phyloP scores from a whole-genome alignment of 352 stramenopile genomes.

The Pythium phragmiticola region DNA sequence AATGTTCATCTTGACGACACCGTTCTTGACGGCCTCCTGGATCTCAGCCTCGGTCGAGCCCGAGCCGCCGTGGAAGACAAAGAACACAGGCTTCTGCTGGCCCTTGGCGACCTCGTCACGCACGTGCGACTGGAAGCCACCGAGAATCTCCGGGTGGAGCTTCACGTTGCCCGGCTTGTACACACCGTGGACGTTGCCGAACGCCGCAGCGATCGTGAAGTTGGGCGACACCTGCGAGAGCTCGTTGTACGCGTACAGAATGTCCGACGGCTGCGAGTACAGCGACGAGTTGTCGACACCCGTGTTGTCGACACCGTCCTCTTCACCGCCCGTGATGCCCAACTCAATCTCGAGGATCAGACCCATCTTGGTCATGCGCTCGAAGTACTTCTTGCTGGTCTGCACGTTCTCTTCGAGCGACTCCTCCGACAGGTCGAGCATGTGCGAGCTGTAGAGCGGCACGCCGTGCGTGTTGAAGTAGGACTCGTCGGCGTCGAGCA shows the following conservation, averaged over 20 bases:
- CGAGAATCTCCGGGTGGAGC: slow-evolving; percentile 96
- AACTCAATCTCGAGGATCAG: slow-evolving; percentile 98
- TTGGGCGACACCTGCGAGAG: slow-evolving; percentile 89
- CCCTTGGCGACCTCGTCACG: slow-evolving; percentile 61
- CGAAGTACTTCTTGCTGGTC: slow-evolving; percentile 97
- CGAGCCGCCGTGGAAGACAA: slow-evolving; percentile 99
- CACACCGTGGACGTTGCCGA: slow-evolving; percentile 98
- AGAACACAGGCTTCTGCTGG: slow-evolving; percentile 95
- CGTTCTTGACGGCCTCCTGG: slow-evolving; percentile 93
- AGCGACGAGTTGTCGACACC: slow-evolving; percentile 93
- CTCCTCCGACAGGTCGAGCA: slow-evolving; percentile 99
- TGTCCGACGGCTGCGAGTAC: slow-evolving; percentile 93
- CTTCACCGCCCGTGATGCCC: slow-evolving; percentile 97
- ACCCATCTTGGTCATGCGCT: slow-evolving; percentile 95
- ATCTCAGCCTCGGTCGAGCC: slow-evolving; percentile 97
- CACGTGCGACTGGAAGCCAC: slow-evolving; percentile 94
- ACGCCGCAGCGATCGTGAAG: slow-evolving; percentile 96
- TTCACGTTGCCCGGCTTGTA: slow-evolving; percentile 99
- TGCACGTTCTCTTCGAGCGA: slow-evolving; percentile 97
- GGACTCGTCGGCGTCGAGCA: slow-evolving; percentile 94
- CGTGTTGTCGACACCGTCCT: slow-evolving; percentile 98
- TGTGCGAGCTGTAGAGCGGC: slow-evolving; percentile 97
- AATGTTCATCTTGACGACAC: slow-evolving; percentile 99
- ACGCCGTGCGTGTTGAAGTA: slow-evolving; percentile 95
- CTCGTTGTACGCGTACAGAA: slow-evolving; percentile 95